Percentiles rank a stretch among this genome's conserved stretches.
Conservation (phyloP, 2,329 filamentous ascomycete species). For the Stachybotrys chartarum region DNA sequence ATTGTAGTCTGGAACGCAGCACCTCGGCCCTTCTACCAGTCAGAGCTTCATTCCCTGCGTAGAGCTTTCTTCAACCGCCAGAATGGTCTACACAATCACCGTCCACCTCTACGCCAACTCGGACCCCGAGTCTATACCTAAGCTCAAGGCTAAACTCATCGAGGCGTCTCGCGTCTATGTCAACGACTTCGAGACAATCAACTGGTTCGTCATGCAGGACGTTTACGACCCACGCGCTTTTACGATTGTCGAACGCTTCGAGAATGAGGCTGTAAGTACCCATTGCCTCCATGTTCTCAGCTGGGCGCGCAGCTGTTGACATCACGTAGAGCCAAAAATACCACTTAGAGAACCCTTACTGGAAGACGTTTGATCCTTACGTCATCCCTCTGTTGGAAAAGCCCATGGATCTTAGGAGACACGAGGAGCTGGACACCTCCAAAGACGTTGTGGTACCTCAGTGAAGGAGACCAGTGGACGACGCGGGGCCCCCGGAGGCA, state of each 20-base stretch:
- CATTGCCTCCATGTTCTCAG: background rate
- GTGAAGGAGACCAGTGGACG: background rate
- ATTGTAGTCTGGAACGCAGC: too few relatives aligned
- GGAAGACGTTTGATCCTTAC: conserved; percentile 70
- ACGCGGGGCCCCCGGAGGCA: too few relatives aligned
- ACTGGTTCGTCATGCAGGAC: conserved; percentile 74
- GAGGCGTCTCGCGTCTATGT: conserved; percentile 69
- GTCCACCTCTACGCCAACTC: conserved; percentile 65
- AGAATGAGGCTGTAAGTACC: conserved; percentile 51
- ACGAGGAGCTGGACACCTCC: conserved; percentile 58
- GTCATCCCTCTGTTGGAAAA: conserved; percentile 61
- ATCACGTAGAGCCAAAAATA: conserved; percentile 46
- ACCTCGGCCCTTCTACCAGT: too few relatives aligned
- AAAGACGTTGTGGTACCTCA: conserved; percentile 35
- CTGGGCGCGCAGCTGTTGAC: conserved; percentile 1
- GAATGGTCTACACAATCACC: conserved; percentile 63
- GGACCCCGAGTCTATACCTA: conserved; percentile 54
- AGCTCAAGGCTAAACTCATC: conserved; percentile 64
- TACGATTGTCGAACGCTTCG: conserved; percentile 69
- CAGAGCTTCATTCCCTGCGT: background rate
- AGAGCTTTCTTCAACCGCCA: conserved; percentile 10
- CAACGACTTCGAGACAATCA: conserved; percentile 62
- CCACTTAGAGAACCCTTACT: conserved; percentile 63
- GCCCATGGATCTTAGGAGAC: conserved; percentile 61
- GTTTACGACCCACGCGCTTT: conserved; percentile 61